Percentiles rank a stretch among this genome's conserved stretches.
Conservation (phyloP, 805 yeast species). For the Metschnikowia anglica region DNA sequence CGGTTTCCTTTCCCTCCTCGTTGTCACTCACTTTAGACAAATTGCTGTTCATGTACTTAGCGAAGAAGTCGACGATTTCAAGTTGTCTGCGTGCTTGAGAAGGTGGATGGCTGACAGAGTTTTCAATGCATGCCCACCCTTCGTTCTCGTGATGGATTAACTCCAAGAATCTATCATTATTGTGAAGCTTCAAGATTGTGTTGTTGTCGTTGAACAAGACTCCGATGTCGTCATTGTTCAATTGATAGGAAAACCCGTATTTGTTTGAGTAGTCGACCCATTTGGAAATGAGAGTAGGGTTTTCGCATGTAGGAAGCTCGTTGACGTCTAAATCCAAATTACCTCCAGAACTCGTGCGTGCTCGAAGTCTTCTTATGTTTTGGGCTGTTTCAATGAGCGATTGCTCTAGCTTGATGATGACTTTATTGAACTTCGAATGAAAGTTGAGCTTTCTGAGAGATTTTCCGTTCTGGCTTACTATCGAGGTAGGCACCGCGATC, state of each 20-base stretch:
- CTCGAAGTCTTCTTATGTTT: constrained; percentile 44
- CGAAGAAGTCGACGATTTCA: constrained; percentile 83
- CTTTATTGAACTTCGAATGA: constrained; percentile 37
- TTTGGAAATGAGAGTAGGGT: constrained; percentile 77
- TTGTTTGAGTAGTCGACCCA: constrained; percentile 98
- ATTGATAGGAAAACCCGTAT: constrained; percentile 92
- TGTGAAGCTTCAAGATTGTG: constrained; percentile 70
- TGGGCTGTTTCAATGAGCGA: constrained; percentile 37
- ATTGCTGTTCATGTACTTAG: constrained; percentile 88
- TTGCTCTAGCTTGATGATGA: constrained; percentile 39
- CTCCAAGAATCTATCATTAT: constrained; percentile 65
- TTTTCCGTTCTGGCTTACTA: constrained; percentile 25
- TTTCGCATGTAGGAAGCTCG: constrained; percentile 45
- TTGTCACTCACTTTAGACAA: constrained; percentile 75
- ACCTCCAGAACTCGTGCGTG: constrained; percentile 29
- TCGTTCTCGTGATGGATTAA: constrained; percentile 46
- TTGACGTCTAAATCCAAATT: constrained; percentile 28
- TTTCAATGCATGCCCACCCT: constrained; percentile 48
- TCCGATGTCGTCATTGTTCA: constrained; percentile 87
- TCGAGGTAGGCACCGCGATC: constrained; percentile 42
- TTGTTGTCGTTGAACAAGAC: constrained; percentile 84
- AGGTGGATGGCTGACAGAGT: constrained; percentile 44
- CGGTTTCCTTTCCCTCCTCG: constrained; percentile 60
- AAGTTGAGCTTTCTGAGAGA: constrained; percentile 40
- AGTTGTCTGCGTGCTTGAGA: constrained; percentile 62